These are phyloP conservation scores for Tolypocladium sp. DNA, from an alignment of 2,329 filamentous ascomycete species.

Conservation along the genomic window DNA sequence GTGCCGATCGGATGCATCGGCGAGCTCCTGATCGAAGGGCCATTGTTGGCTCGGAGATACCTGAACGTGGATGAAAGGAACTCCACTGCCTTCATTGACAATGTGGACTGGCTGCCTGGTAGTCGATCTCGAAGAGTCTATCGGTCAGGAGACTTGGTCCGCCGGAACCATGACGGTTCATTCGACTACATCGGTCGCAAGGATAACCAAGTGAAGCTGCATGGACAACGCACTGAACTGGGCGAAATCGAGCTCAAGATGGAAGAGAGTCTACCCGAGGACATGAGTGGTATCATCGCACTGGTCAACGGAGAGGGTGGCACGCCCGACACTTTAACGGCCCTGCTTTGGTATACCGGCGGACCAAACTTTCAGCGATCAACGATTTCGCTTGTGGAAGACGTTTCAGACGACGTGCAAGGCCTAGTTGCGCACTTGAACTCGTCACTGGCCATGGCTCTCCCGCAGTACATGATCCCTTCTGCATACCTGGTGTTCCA, in stretches of 20 bases:
- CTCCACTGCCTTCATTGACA: constrained; percentile 18
- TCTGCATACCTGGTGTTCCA: constrained; percentile 28
- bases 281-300: not conserved
- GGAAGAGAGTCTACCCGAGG: not conserved
- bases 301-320: not conserved
- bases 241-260: constrained; percentile 12
- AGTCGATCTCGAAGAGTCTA: constrained; percentile 15
- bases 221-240: constrained; percentile 45
- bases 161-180: constrained; percentile 27
- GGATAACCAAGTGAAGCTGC: constrained; percentile 48
- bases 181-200: constrained; percentile 39
- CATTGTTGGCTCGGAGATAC: constrained; percentile 41
- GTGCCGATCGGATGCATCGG: constrained; percentile 18
- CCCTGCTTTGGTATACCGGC: not conserved
- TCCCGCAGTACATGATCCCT: constrained; percentile 30
- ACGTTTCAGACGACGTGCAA: not conserved
- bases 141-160: constrained; percentile 36
- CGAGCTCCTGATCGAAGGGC: constrained; percentile 26
- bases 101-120: not conserved
- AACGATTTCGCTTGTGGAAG: not conserved
- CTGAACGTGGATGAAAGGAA: constrained; percentile 34
- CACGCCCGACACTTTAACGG: not conserved
- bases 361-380: not conserved
- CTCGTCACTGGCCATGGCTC: not conserved
- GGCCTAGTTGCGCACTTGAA: not conserved